Conservation (phyloP, 2,329 filamentous ascomycete genomes). For the Fusarium praegraminearum region DNA sequence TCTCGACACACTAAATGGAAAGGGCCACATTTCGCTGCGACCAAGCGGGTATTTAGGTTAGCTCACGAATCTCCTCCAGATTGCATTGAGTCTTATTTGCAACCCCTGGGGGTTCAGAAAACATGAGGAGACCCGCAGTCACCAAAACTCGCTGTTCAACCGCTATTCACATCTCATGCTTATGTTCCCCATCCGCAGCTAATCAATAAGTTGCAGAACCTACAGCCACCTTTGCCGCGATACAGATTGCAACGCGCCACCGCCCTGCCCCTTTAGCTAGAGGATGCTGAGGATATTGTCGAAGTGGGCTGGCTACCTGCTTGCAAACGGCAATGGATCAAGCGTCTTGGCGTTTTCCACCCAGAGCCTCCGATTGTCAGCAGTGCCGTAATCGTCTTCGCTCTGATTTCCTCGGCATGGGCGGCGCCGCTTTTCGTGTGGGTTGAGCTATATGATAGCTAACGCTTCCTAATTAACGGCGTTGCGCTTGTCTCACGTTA, state of each 20-base stretch:
- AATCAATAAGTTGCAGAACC: neutral
- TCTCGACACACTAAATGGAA: conserved; percentile 10
- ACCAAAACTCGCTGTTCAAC: too few relatives aligned
- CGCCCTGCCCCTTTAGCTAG: conserved; percentile 2
- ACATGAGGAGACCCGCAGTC: too few relatives aligned
- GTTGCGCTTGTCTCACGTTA: conserved; percentile 14
- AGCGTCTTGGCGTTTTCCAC: conserved; percentile 39
- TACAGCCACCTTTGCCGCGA: neutral
- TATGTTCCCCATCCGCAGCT: too few relatives aligned
- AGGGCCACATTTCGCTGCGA: conserved; percentile 1
- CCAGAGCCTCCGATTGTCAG: conserved; percentile 39
- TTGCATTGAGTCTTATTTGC: conserved; percentile 5
- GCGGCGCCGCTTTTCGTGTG: conserved; percentile 23
- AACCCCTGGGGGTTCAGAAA: neutral
- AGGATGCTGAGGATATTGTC: neutral
- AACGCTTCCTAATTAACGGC: conserved; percentile 10
- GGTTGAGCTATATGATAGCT: conserved; percentile 20
- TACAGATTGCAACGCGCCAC: neutral
- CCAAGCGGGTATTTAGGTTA: conserved; percentile 1
- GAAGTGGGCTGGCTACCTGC: conserved; percentile 23
- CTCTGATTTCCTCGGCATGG: conserved; percentile 39
- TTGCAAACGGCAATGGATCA: conserved; percentile 39
- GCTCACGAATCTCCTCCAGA: conserved; percentile 2
- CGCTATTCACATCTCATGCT: too few relatives aligned
- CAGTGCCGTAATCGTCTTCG: conserved; percentile 27